A percentile compares a stretch with the other conserved stretches of the same genome.
These are phyloP conservation scores for Acer negundo DNA, from an alignment of 345 rosid species.

Conservation along the genomic window DNA sequence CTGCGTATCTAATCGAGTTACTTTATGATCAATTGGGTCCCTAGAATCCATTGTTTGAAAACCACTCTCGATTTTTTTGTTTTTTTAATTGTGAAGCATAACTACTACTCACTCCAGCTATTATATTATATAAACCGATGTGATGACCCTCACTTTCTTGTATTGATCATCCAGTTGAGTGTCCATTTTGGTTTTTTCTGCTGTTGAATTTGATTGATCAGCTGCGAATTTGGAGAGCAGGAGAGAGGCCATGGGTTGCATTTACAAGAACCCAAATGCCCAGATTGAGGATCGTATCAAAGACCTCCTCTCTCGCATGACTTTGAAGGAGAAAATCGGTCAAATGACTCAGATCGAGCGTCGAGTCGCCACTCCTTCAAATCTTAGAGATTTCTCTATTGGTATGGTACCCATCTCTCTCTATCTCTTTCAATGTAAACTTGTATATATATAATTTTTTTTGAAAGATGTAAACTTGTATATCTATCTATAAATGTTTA, in stretches of 20 bases:
- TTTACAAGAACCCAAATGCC: conserved; percentile 61
- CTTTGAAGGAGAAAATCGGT: conserved; percentile 67
- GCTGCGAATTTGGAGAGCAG: background rate
- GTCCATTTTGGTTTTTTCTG: background rate
- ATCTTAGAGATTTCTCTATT: conserved; percentile 47
- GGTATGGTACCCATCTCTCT: conserved; percentile 55
- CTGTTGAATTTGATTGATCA: background rate
- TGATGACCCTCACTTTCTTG: background rate
- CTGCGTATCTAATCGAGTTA: too few relatives aligned
- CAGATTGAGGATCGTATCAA: conserved; percentile 66
- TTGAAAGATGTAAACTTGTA: background rate
- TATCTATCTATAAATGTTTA: too few relatives aligned
- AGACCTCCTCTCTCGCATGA: conserved; percentile 89
- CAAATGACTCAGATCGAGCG: conserved; percentile 94
- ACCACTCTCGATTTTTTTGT: too few relatives aligned
- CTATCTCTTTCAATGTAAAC: background rate
- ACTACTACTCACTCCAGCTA: background rate
- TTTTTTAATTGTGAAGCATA: background rate
- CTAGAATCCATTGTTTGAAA: too few relatives aligned
- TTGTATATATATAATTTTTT: background rate
- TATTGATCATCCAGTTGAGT: too few relatives aligned
- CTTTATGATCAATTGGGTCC: background rate
- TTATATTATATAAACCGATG: background rate
- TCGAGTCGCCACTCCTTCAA: conserved; percentile 44
- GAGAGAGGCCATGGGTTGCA: conserved; percentile 32